phyloP scores from a whole-genome alignment of 2,329 filamentous ascomycete genomes.

The Ophiobolus disseminans region DNA sequence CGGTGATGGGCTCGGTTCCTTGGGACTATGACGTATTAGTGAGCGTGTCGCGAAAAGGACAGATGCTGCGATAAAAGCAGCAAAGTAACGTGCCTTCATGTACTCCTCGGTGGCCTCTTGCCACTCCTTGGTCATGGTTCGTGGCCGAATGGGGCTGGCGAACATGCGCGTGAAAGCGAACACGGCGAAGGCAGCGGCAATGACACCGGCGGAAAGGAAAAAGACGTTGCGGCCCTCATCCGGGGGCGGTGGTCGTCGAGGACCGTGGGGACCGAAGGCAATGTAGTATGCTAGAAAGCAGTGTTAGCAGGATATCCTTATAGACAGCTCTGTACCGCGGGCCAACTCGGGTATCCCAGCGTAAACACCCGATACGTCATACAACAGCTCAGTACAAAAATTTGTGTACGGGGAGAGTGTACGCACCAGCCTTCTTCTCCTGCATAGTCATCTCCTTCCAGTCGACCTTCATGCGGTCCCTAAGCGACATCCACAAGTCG shows the following conservation, averaged over 20 bases:
- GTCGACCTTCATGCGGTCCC: conserved; percentile 98
- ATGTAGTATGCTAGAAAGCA: conserved; percentile 90
- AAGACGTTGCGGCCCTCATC: conserved; percentile 84
- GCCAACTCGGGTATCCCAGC: conserved; percentile 26
- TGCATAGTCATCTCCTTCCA: conserved; percentile 94
- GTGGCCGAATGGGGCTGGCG: conserved; percentile 69
- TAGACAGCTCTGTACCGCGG: conserved; percentile 19
- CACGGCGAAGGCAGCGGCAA: conserved; percentile 71
- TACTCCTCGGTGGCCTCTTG: conserved; percentile 95
- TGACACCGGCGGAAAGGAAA: conserved; percentile 72
- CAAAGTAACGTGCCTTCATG: conserved; percentile 73
- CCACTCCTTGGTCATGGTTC: conserved; percentile 96
- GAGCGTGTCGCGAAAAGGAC: conserved; percentile 8
- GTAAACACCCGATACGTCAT: conserved; percentile 41
- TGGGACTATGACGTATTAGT: conserved; percentile 39
- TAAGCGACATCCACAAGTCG: conserved; percentile 96
- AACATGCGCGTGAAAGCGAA: conserved; percentile 76
- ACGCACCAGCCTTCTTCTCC: conserved; percentile 99
- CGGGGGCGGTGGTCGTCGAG: conserved; percentile 80
- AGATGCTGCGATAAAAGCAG: neutral
- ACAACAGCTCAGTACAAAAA: conserved; percentile 22
- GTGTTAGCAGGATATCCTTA: conserved; percentile 30
- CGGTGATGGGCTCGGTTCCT: conserved; percentile 49
- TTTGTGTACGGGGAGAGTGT: conserved; percentile 18
- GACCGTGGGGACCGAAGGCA: conserved; percentile 95